Evolutionary conservation across 202 grass and related monocot species (phyloP).

Genomic region (Eragrostis tef): DNA sequence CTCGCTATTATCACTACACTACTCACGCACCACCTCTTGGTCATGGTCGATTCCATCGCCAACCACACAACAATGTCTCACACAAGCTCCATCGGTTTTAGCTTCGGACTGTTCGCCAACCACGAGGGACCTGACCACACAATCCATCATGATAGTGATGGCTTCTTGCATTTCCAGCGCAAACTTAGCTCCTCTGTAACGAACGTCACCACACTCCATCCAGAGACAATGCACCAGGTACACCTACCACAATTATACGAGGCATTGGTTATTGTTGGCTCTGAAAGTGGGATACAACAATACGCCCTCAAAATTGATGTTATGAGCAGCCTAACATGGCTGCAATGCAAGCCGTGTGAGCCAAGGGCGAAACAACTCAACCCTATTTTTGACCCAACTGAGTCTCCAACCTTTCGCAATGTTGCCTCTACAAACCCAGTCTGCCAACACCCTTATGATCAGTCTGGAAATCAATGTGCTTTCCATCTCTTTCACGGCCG

Average conservation of each 20-base stretch:
- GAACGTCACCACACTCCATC: neutral
- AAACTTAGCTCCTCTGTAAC: neutral
- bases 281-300: neutral
- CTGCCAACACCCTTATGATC: too few species aligned
- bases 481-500: too few species aligned
- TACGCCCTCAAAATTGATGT: neutral
- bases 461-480: too few species aligned
- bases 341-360: too few species aligned
- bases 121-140: neutral
- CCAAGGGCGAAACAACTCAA: too few species aligned
- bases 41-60: neutral
- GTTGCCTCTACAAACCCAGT: too few species aligned
- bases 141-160: neutral
- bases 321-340: neutral
- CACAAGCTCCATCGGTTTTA: neutral
- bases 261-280: neutral
- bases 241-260: neutral
- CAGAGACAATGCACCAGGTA: neutral
- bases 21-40: neutral
- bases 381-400: too few species aligned
- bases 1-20: too few species aligned
- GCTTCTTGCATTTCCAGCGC: conserved; percentile 1
- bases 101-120: neutral
- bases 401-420: too few species aligned
- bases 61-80: neutral